These are phyloP conservation scores for Pseudogymnoascus sp. DNA, from an alignment of 2,329 filamentous ascomycete genomes.

Conservation along the genomic window DNA sequence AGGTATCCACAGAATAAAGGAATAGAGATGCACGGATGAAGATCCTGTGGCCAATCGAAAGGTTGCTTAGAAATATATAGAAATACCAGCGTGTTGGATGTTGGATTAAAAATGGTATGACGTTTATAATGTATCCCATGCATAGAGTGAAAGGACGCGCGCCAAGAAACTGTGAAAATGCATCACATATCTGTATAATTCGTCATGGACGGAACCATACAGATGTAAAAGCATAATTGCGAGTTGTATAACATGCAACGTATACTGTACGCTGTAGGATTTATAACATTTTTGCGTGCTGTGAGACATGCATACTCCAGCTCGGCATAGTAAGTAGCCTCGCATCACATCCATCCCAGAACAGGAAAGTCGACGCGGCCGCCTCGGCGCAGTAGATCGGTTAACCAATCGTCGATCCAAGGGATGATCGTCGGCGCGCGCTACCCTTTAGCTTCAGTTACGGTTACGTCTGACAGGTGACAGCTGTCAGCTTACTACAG, in stretches of 20 bases:
- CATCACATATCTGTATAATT: neutral
- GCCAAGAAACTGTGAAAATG: neutral
- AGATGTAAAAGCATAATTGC: neutral
- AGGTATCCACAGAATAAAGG: neutral
- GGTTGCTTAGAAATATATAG: neutral
- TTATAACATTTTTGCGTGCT: neutral
- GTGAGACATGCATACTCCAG: neutral
- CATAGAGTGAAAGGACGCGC: neutral
- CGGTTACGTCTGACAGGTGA: neutral
- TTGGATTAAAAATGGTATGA: neutral
- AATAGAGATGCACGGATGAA: neutral
- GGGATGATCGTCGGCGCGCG: neutral
- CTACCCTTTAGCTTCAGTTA: neutral
- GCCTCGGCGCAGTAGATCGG: neutral
- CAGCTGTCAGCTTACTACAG: neutral
- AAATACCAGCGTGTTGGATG: neutral
- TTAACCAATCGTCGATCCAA: neutral
- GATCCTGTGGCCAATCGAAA: neutral
- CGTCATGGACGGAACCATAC: neutral
- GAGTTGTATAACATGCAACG: neutral
- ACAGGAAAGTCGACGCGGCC: constrained; percentile 5
- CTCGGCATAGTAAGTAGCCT: neutral
- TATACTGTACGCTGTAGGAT: neutral
- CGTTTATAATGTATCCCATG: neutral
- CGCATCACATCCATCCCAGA: neutral